Conservation (phyloP, 1,284 basidiomycete genomes). For the Fomitopsis palustris region DNA sequence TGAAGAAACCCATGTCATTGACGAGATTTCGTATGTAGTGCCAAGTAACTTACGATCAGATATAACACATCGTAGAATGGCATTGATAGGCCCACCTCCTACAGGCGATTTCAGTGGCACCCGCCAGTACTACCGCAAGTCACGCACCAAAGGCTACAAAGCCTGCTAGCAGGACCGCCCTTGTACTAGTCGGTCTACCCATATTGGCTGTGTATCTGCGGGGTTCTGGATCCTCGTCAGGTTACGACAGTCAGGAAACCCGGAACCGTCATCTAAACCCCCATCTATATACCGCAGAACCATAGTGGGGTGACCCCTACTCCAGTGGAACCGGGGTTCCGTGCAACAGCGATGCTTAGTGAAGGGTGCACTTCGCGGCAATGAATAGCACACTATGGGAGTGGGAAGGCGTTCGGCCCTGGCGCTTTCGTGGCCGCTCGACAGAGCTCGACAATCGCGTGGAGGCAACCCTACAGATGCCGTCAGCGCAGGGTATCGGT, state of each 20-base stretch:
- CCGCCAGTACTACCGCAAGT: no score
- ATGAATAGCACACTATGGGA: slow-evolving; percentile 4
- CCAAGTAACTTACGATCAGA: not conserved
- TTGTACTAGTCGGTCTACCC: not conserved
- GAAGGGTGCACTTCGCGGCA: not conserved
- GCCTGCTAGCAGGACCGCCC: slow-evolving; percentile 2
- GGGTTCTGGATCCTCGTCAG: not conserved
- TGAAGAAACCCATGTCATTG: not conserved
- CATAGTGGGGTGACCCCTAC: not conserved
- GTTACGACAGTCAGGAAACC: not conserved
- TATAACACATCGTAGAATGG: not conserved
- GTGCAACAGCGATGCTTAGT: not conserved
- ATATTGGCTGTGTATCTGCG: not conserved
- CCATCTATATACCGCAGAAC: not conserved
- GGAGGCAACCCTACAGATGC: not conserved
- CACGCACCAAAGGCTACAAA: slow-evolving; percentile 3
- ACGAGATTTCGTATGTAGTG: not conserved
- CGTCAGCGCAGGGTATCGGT: not conserved
- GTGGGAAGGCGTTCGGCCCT: not conserved
- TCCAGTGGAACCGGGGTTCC: not conserved
- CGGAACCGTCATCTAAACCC: not conserved
- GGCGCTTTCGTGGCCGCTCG: not conserved
- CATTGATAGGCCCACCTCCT: not conserved
- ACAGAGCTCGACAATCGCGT: not conserved
- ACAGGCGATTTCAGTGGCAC: not conserved